Percentiles rank a stretch among this genome's conserved stretches.
phyloP scores from a whole-genome alignment of 23 red algal species.

The Chondrus crispus region DNA sequence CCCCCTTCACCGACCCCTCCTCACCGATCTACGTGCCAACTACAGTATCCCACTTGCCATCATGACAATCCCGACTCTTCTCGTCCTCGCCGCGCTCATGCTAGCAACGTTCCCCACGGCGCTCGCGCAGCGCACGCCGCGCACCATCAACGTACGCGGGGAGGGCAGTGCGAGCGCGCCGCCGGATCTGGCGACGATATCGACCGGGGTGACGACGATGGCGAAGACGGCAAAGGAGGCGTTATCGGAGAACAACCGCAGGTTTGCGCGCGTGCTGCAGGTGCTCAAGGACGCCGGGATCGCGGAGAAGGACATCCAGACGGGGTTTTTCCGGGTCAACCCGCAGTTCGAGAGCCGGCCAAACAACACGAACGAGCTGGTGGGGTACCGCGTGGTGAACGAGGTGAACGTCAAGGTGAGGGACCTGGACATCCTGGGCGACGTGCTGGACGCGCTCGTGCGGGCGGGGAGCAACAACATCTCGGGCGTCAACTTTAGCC shows the following conservation, averaged over 20 bases:
- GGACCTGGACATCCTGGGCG: constrained; percentile 10
- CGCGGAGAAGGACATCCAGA: constrained; percentile 14
- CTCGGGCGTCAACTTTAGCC: constrained; percentile 22
- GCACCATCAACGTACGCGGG: constrained; percentile 16
- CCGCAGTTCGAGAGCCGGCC: constrained; percentile 5
- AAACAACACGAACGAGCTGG: no score
- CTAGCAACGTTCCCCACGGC: no score
- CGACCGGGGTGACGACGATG: background rate
- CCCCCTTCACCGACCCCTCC: no score
- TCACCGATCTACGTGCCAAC: no score
- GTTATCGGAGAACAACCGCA: background rate
- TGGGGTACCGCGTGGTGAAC: constrained; percentile 12
- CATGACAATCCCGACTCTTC: no score
- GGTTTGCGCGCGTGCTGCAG: background rate
- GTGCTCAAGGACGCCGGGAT: constrained; percentile 21
- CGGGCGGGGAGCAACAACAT: constrained; percentile 5
- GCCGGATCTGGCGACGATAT: constrained; percentile 14
- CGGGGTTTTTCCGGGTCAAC: constrained; percentile 13
- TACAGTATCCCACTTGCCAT: no score
- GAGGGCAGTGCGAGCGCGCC: background rate
- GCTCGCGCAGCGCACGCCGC: background rate
- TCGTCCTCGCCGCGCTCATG: no score
- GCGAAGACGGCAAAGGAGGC: constrained; percentile 18
- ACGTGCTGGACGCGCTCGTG: constrained; percentile 10
- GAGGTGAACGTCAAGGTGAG: background rate